A percentile compares a stretch with the other conserved stretches of the same genome.
Evolutionary conservation across 306 rosid genomes (phyloP).

Genomic region (Trichosanthes truncata): DNA sequence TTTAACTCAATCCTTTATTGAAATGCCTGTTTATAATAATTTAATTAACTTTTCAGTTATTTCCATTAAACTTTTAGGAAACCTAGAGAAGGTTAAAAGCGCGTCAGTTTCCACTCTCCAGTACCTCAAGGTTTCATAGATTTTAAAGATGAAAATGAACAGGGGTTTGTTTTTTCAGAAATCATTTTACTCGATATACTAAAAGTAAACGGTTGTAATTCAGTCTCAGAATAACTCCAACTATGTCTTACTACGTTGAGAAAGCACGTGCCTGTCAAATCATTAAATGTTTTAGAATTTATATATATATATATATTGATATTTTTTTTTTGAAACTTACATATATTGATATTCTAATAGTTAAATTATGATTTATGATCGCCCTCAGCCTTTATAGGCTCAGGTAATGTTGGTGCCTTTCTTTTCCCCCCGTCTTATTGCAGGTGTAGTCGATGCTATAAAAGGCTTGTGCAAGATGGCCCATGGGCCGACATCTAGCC

Average conservation of each 20-base stretch:
- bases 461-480: not conserved
- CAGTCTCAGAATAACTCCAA: not conserved
- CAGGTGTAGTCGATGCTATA: not conserved
- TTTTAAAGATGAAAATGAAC: not conserved
- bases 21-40: not conserved
- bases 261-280: not conserved
- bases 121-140: no score
- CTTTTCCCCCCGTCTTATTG: not conserved
- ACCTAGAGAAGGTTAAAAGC: no score
- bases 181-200: no score
- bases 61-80: not conserved
- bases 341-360: no score
- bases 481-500: slow-evolving; percentile 8
- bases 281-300: no score
- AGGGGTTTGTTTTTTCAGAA: not conserved
- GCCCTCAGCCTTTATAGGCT: no score
- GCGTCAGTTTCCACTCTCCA: no score
- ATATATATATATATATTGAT: no score
- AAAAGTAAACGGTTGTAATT: no score
- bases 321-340: no score
- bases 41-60: not conserved
- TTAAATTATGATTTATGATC: no score
- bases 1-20: not conserved
- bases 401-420: not conserved
- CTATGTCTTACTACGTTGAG: not conserved